Base-by-base conservation (phyloP, 2,329 filamentous ascomycete species). In the Hortaea sp. region DNA sequence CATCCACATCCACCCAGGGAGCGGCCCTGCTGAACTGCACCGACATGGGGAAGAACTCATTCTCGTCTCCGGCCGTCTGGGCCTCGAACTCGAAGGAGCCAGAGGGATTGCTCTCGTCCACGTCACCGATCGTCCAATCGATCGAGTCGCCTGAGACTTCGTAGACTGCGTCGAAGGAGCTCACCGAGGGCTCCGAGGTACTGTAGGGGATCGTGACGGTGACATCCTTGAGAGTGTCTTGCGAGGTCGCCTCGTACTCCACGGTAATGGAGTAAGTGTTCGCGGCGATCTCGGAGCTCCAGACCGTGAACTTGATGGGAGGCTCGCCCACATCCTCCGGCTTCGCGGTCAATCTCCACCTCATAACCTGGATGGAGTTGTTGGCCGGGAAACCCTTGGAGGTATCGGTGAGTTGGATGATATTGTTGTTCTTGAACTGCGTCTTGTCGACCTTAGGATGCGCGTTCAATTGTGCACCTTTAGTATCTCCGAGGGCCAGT, bases 11-110 rank as follows among this genome's bases (percentile, higher is more conserved):
- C 43, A 97, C 78, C 66, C 87, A 95, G 29, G 92, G 90, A 48
- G 77, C 79, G 38, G 80, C 77, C 76, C 94, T 95, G 53, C 79
- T 82, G 69, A 98, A 98, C 45, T 82, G 78, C 50, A 97, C 82
- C 45, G 79, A 84, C 89, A 98, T 97, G 1, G 92, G 92, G 81
- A 98, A 98, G 72, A 97, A 97, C 58, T 95, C 89, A 47, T 87
- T 83, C 63, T 97, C 92, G 55, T 89, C 86, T 46, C 81, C 79
- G 7, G 86, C 86, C 2, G 32, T 35, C 64, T 86, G 81, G 1
- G 88, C 88, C 68, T 97, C 92, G 56, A 98, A 97, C 66, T 98
- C 92, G 61, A 98, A 97, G 41, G 85, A 84, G 12, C 92, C 92
- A 37, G 75, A 88, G 12, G 82, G 70, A 63, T 92, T 95, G 48